A percentile compares a stretch with the other conserved stretches of the same genome.
Conservation (phyloP, 108 stramenopile genomes). For the Thalassiosira profunda region DNA sequence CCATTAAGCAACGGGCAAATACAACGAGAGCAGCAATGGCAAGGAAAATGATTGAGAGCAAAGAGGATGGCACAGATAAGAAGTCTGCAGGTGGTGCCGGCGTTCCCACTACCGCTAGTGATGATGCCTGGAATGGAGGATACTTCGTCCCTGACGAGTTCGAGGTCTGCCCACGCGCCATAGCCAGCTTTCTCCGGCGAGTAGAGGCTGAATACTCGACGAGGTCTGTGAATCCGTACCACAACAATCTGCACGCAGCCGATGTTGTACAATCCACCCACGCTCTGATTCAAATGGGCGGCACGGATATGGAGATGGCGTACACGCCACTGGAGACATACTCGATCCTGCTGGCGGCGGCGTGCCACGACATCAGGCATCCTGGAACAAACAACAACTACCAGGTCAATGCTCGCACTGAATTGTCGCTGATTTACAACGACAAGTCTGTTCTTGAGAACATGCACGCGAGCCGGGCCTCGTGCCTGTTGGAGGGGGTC, state of each 20-base stretch:
- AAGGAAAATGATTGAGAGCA: not conserved
- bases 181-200: conserved; percentile 33
- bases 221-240: conserved; percentile 43
- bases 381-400: conserved; percentile 83
- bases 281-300: conserved; percentile 44
- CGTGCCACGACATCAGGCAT: conserved; percentile 85
- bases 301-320: conserved; percentile 16
- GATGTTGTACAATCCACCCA: conserved; percentile 63
- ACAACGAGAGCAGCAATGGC: not conserved
- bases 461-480: conserved; percentile 69
- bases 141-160: conserved; percentile 28
- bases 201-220: conserved; percentile 49
- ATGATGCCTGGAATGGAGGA: conserved; percentile 17
- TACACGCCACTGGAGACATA: conserved; percentile 31
- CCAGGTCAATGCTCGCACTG: conserved; percentile 58
- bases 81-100: not conserved
- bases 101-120: not conserved
- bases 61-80: not conserved
- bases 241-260: conserved; percentile 63
- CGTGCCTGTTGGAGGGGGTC: conserved; percentile 29
- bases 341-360: conserved; percentile 11
- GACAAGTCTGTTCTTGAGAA: conserved; percentile 78
- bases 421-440: conserved; percentile 75
- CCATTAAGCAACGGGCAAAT: conserved; percentile 2
- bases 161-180: conserved; percentile 17